phyloP scores from a whole-genome alignment of 345 rosid genomes.

The Camelina hispida region DNA sequence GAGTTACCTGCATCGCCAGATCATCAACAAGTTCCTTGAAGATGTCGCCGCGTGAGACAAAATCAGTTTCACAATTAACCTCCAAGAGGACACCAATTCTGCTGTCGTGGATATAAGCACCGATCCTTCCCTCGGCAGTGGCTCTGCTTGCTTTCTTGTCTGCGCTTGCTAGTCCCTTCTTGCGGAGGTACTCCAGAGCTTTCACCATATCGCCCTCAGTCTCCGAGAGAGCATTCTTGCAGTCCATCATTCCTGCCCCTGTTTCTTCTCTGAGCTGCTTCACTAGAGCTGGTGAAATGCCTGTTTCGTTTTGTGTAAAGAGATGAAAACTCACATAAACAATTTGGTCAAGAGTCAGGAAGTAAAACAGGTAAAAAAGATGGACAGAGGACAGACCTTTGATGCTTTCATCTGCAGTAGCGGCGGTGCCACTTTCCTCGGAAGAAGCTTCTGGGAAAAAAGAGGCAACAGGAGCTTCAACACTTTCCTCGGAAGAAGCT shows the following conservation, averaged over 20 bases:
- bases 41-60: slow-evolving; percentile 92
- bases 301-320: slow-evolving; percentile 45
- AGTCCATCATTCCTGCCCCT: slow-evolving; percentile 99
- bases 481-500: slow-evolving; percentile 45
- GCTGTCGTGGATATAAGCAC: slow-evolving; percentile 93
- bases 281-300: slow-evolving; percentile 82
- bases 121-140: slow-evolving; percentile 96
- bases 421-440: slow-evolving; percentile 43
- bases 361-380: slow-evolving; percentile 13
- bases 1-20: slow-evolving; percentile 76
- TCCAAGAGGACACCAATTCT: slow-evolving; percentile 93
- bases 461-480: background rate
- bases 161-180: slow-evolving; percentile 94
- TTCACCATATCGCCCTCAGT: slow-evolving; percentile 80
- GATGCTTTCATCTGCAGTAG: slow-evolving; percentile 47
- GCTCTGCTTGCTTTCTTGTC: slow-evolving; percentile 90
- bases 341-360: slow-evolving; percentile 16
- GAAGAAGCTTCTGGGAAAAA: slow-evolving; percentile 46
- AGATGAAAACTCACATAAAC: slow-evolving; percentile 7
- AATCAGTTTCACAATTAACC: slow-evolving; percentile 96
- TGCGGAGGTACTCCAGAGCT: slow-evolving; percentile 92
- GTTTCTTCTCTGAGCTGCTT: slow-evolving; percentile 98
- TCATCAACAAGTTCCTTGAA: slow-evolving; percentile 94
- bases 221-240: slow-evolving; percentile 88
- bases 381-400: slow-evolving; percentile 52